Conservation (phyloP, 257 asterid genomes). For the Voacanga thouarsii region DNA sequence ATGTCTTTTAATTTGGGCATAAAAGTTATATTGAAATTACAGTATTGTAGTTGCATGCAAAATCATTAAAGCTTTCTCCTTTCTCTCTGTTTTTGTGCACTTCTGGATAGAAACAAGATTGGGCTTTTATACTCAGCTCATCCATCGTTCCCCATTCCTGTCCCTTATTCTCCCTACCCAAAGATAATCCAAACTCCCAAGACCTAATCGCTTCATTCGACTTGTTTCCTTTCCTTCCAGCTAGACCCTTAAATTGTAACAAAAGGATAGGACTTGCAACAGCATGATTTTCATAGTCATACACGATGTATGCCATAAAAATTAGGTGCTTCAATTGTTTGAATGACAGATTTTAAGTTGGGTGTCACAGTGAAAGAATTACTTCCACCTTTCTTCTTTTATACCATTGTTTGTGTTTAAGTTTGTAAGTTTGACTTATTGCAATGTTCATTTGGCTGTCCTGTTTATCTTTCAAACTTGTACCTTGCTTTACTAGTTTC, state of each 20-base stretch:
- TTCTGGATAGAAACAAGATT: not conserved
- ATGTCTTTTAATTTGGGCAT: not conserved
- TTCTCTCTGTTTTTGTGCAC: not conserved
- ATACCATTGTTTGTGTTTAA: not conserved
- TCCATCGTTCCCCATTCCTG: not conserved
- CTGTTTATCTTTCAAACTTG: not conserved
- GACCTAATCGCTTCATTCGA: not conserved
- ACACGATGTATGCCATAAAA: not conserved
- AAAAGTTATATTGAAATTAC: too few species aligned
- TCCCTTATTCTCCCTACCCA: not conserved
- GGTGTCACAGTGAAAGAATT: not conserved
- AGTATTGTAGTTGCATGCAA: not conserved
- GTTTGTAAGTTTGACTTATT: not conserved
- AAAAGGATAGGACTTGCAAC: not conserved
- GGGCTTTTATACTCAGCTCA: not conserved
- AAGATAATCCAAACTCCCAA: not conserved
- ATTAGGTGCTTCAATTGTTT: not conserved
- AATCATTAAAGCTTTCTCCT: not conserved
- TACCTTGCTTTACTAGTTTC: not conserved
- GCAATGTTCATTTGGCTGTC: not conserved
- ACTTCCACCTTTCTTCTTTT: not conserved
- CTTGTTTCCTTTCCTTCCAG: not conserved
- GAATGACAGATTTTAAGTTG: not conserved
- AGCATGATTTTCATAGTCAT: not conserved
- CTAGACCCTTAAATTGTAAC: not conserved